Evolutionary conservation across 1,284 basidiomycete species (phyloP).

Genomic region (Megacollybia platyphylla): DNA sequence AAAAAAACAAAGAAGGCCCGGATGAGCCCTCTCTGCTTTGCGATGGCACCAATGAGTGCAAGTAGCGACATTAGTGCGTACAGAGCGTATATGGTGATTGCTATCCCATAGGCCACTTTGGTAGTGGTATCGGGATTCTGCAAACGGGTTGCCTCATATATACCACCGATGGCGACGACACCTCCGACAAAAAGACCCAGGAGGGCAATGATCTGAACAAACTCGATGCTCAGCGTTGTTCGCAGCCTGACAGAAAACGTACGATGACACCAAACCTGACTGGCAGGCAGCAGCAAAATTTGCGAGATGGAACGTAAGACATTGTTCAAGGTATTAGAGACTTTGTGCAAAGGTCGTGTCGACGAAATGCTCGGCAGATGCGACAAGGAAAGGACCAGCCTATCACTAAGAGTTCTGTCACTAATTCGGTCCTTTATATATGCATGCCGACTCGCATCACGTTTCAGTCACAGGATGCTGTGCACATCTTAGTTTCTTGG

Average conservation of each 20-base stretch:
- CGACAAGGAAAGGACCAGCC: constrained; percentile 6
- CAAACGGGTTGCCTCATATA: constrained; percentile 9
- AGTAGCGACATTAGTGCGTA: constrained; percentile 27
- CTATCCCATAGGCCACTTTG: constrained; percentile 23
- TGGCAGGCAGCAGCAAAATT: constrained; percentile 33
- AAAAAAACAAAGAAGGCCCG: constrained; percentile 24
- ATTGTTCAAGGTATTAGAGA: neutral
- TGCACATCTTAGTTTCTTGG: no score
- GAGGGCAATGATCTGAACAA: constrained; percentile 20
- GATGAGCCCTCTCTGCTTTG: constrained; percentile 21
- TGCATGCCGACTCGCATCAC: neutral
- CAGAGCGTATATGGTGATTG: constrained; percentile 23
- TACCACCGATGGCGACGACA: constrained; percentile 20
- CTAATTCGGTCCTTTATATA: neutral
- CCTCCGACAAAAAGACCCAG: constrained; percentile 26
- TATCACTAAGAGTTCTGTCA: neutral
- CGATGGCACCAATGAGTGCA: constrained; percentile 26
- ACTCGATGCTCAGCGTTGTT: neutral
- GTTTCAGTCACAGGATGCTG: neutral
- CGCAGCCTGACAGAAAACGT: constrained; percentile 8
- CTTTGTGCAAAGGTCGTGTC: neutral
- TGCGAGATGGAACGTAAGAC: constrained; percentile 18
- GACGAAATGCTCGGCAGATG: neutral
- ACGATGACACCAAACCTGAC: constrained; percentile 30
- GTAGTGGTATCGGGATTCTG: constrained; percentile 6